phyloP scores from a whole-genome alignment of 768 basidiomycete species.

The Calvatia gigantea region DNA sequence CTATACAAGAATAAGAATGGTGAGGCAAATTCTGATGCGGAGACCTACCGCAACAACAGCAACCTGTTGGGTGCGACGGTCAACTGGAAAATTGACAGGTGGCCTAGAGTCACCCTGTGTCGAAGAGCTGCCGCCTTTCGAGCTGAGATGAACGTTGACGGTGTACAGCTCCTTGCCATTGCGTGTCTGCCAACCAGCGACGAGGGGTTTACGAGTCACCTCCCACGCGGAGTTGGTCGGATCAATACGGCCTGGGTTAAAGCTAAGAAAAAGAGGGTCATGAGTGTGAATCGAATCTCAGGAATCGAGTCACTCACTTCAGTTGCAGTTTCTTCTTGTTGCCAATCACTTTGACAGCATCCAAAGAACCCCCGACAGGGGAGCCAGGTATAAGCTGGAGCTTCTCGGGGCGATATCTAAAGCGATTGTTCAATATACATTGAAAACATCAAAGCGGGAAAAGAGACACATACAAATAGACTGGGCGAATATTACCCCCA shows the following conservation, averaged over 20 bases:
- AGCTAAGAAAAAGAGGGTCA: conserved; percentile 32
- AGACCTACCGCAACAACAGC: conserved; percentile 44
- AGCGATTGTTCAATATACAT: neutral
- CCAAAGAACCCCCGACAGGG: conserved; percentile 47
- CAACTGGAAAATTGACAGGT: conserved; percentile 51
- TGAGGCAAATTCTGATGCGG: neutral
- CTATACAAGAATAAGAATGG: conserved; percentile 24
- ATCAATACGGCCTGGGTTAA: conserved; percentile 62
- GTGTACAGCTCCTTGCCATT: conserved; percentile 52
- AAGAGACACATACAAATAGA: conserved; percentile 41
- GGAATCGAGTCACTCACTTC: conserved; percentile 30
- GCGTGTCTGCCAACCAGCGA: conserved; percentile 50
- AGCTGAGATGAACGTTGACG: conserved; percentile 56
- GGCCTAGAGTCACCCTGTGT: conserved; percentile 54
- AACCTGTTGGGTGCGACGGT: conserved; percentile 47
- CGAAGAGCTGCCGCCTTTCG: conserved; percentile 55
- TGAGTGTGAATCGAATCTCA: neutral
- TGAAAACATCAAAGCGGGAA: neutral
- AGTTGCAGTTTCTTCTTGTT: conserved; percentile 36
- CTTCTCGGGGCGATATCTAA: conserved; percentile 46
- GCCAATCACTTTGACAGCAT: conserved; percentile 35
- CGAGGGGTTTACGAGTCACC: conserved; percentile 58
- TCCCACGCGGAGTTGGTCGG: conserved; percentile 54
- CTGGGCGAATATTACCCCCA: conserved; percentile 62
- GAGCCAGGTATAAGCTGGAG: conserved; percentile 42